A percentile compares a stretch with the other conserved stretches of the same genome.
phyloP scores from a whole-genome alignment of 2,329 filamentous ascomycete species.

The Scolecobasidium constrictum region DNA sequence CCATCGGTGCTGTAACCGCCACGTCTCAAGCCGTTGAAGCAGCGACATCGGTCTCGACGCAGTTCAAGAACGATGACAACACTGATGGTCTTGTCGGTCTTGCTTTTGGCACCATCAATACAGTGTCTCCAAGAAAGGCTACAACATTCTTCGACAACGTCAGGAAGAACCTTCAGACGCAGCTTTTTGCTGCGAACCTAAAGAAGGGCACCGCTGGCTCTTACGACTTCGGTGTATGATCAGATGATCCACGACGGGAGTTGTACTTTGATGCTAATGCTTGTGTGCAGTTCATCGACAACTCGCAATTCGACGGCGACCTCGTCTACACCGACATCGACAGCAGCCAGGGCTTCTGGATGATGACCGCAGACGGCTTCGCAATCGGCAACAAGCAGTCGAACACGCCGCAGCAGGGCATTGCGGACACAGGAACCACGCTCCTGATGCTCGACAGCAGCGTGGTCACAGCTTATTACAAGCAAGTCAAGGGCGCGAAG shows the following conservation, averaged over 20 bases:
- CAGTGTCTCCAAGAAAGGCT: slow-evolving; percentile 37
- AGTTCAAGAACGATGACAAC: slow-evolving; percentile 39
- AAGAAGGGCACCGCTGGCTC: slow-evolving; percentile 40
- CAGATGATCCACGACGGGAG: too few relatives aligned
- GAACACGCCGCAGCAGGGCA: slow-evolving; percentile 34
- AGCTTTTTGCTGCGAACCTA: slow-evolving; percentile 47
- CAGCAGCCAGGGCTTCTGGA: slow-evolving; percentile 51
- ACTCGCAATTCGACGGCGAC: slow-evolving; percentile 44
- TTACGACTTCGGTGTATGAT: slow-evolving; percentile 38
- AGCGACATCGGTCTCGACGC: slow-evolving; percentile 45
- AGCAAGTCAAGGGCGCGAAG: slow-evolving; percentile 40
- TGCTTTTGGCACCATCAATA: slow-evolving; percentile 50
- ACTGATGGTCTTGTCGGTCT: slow-evolving; percentile 52
- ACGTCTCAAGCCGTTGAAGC: slow-evolving; percentile 54
- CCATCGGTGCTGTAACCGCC: slow-evolving; percentile 48
- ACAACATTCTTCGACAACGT: slow-evolving; percentile 53
- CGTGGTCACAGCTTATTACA: slow-evolving; percentile 50
- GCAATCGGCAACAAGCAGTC: slow-evolving; percentile 35
- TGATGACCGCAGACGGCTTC: slow-evolving; percentile 47
- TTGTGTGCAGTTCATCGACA: slow-evolving; percentile 45
- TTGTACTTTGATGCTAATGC: too few relatives aligned
- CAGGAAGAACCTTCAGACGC: slow-evolving; percentile 36
- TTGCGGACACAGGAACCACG: slow-evolving; percentile 62
- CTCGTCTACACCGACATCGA: slow-evolving; percentile 48
- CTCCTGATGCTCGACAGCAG: slow-evolving; percentile 47